Percentiles rank a stretch among this genome's conserved stretches.
Conservation (phyloP, 176 grass and related monocot genomes). For the Ensete ventricosum region DNA sequence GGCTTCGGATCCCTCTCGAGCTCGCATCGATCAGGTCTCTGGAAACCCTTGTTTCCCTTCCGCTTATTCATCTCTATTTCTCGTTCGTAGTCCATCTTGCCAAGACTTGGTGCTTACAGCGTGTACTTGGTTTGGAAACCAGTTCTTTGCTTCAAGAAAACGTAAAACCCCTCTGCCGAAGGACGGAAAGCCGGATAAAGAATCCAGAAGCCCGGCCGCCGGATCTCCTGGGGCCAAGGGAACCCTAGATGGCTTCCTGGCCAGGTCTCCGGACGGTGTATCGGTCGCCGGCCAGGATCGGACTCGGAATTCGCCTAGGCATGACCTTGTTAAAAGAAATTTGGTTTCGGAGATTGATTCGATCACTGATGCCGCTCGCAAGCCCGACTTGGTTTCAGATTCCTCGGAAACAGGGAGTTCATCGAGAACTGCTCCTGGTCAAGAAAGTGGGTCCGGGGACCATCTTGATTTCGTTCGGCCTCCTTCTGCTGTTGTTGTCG, state of each 20-base stretch:
- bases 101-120: constrained; percentile 2
- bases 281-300: not conserved
- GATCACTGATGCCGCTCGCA: not conserved
- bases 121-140: not conserved
- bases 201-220: constrained; percentile 25
- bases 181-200: constrained; percentile 25
- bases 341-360: not conserved
- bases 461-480: not conserved
- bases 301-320: not conserved
- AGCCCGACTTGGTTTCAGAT: not conserved
- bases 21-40: constrained; percentile 70
- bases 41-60: not conserved
- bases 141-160: constrained; percentile 91
- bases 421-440: not conserved
- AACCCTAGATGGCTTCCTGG: constrained; percentile 37
- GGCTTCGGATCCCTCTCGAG: constrained; percentile 47
- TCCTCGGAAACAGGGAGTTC: not conserved
- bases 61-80: not conserved
- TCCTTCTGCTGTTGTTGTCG: not conserved
- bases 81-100: not conserved
- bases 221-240: constrained; percentile 36
- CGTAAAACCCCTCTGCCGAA: constrained; percentile 34
- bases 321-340: not conserved
- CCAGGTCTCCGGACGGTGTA: constrained; percentile 20
- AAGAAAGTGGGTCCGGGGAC: not conserved